These are phyloP conservation scores for Hyphodiscus hymeniophilus DNA, from an alignment of 495 filamentous ascomycete genomes.

Conservation along the genomic window DNA sequence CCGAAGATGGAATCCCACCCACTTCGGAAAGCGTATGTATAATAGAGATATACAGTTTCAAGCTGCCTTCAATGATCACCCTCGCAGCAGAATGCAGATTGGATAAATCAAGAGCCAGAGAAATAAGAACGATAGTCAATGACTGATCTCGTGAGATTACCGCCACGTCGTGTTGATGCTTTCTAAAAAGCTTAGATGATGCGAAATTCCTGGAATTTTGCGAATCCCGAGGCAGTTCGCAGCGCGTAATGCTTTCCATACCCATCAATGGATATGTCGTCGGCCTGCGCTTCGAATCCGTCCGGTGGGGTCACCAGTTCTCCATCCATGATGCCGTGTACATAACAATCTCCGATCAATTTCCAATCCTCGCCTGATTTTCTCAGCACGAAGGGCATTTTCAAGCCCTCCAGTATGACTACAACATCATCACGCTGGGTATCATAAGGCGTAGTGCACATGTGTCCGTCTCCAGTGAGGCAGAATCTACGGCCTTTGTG, in stretches of 20 bases:
- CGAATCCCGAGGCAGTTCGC: neutral
- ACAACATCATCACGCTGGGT: neutral
- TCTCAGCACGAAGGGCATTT: neutral
- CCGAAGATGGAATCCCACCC: no score
- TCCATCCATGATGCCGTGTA: conserved; percentile 7
- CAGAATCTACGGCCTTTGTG: neutral
- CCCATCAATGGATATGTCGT: neutral
- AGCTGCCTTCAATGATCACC: no score
- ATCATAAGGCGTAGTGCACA: neutral
- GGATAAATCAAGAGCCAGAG: no score
- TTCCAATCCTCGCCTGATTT: neutral
- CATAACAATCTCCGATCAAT: neutral
- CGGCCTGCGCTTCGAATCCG: neutral
- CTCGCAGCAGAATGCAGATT: no score
- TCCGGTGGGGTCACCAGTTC: neutral
- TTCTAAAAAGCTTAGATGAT: neutral
- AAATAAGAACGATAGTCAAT: no score
- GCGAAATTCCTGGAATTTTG: neutral
- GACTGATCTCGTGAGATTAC: no score
- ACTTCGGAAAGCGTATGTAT: no score
- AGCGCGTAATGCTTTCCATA: neutral
- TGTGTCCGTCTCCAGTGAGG: neutral
- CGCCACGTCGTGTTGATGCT: no score
- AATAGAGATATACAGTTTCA: no score
- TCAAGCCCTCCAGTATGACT: neutral